Percentiles rank a stretch among this genome's conserved stretches.
phyloP scores from a whole-genome alignment of 2,329 filamentous ascomycete genomes.

The Pseudocercospora fuligena region DNA sequence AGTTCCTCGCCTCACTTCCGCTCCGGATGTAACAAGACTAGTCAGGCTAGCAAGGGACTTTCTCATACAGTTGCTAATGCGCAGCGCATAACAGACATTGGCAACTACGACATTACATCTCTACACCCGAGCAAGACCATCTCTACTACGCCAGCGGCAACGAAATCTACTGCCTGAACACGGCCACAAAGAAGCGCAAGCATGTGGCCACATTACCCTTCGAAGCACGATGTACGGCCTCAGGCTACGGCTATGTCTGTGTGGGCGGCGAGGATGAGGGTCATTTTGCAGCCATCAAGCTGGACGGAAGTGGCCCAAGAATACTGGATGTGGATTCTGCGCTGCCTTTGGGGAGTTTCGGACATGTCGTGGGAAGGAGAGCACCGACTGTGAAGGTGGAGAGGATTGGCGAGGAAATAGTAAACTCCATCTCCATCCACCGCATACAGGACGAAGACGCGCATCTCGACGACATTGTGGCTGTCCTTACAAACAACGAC shows the following conservation, averaged over 20 bases:
- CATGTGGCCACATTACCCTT: conserved; percentile 70
- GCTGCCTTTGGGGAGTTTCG: conserved; percentile 55
- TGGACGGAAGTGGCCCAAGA: conserved; percentile 50
- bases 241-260: conserved; percentile 84
- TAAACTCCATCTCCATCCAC: conserved; percentile 70
- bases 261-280: conserved; percentile 84
- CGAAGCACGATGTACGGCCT: conserved; percentile 82
- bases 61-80: neutral
- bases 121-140: conserved; percentile 73
- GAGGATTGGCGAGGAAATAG: conserved; percentile 66
- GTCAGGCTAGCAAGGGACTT: neutral
- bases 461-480: conserved; percentile 61
- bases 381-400: conserved; percentile 58
- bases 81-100: conserved; percentile 66
- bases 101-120: conserved; percentile 89
- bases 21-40: conserved; percentile 27
- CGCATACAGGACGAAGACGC: conserved; percentile 58
- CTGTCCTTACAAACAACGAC: conserved; percentile 87
- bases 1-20: conserved; percentile 45
- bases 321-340: conserved; percentile 61
- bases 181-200: conserved; percentile 72
- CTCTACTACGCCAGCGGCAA: conserved; percentile 83
- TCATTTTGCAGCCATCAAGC: conserved; percentile 79
- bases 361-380: conserved; percentile 15
- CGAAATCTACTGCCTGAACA: conserved; percentile 64